These are phyloP conservation scores for Termitomyces sp. DNA, from an alignment of 768 basidiomycete genomes.

Conservation along the genomic window DNA sequence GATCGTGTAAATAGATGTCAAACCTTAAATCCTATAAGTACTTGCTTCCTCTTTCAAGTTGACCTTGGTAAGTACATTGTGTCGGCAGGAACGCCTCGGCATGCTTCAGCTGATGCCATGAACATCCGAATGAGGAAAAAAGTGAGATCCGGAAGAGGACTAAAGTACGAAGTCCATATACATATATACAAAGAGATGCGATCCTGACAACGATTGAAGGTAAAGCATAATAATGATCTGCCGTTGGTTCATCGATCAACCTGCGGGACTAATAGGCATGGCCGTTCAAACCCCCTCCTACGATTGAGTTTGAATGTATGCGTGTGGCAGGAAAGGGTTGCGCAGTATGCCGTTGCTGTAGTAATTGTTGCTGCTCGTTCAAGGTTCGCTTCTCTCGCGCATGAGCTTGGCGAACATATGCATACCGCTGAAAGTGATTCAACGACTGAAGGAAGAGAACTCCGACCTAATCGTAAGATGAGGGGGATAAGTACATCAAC, in stretches of 20 bases:
- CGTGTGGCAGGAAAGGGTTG: constrained; percentile 21
- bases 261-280: background rate
- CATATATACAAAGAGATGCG: background rate
- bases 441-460: constrained; percentile 71
- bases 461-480: constrained; percentile 55
- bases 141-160: background rate
- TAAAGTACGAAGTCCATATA: too few relatives aligned
- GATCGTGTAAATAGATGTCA: too few relatives aligned
- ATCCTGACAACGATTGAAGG: background rate
- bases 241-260: background rate
- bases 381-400: constrained; percentile 46
- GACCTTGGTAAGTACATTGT: too few relatives aligned
- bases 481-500: background rate
- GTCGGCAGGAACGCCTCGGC: background rate
- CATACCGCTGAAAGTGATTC: constrained; percentile 87
- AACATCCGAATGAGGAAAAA: background rate
- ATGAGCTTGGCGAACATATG: constrained; percentile 81
- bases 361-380: constrained; percentile 26
- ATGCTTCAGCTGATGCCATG: background rate
- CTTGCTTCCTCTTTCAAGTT: too few relatives aligned
- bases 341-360: constrained; percentile 14
- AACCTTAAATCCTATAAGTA: too few relatives aligned
- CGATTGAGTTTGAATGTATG: constrained; percentile 30
- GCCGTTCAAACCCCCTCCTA: constrained; percentile 7
- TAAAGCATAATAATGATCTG: background rate